Evolutionary conservation across 352 stramenopile genomes (phyloP), one percentile per base, ranked within the genome.

Genomic region (Globisporangium polare): DNA sequence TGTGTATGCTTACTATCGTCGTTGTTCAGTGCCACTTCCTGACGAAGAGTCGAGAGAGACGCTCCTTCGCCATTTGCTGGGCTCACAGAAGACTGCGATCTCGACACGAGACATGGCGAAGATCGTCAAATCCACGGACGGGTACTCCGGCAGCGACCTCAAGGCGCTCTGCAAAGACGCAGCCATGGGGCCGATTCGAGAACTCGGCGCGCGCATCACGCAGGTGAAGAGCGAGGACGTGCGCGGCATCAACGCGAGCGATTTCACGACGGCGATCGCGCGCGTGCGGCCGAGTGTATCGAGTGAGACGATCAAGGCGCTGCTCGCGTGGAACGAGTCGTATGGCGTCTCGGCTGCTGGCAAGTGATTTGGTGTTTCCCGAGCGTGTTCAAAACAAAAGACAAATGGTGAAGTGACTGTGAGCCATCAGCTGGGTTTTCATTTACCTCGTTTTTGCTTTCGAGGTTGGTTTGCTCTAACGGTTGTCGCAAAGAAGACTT

Each of bases 101-200:
- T 79, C 77, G 55, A 67, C 69, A 2, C 79, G 71, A 29, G 86
- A 95, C 57, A 66, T 97, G 53, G 76, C 78, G 13, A 50, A 60
- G 10, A 78, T 98, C 31, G 85, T 92, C 3, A 69, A 79, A 5
- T 69, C 64, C 35, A 97, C 90, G 0, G 76, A 89, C 33, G 77
- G 85, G 31, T 98, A 96, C 50, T 94, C 86, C 8, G 86, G 86
- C 4, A 94, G 84, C 46, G 86, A 95, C 65, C 67, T 95, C 20
- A 98, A 98, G 60, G 94, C 97, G 65, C 61, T 99, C 0, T 98
- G 94, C 66, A 95, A 97, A 62, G 94, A 97, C 47, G 96, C 96
- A 15, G 93, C 93, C 24, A 91, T 98, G 59, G 90, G 96, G 20
- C 89, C 92, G 2, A 92, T 98, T 31, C 88, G 94, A 39, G 85